These are phyloP conservation scores for Solanum lignicaule DNA, from an alignment of 257 asterid species.

Conservation along the genomic window DNA sequence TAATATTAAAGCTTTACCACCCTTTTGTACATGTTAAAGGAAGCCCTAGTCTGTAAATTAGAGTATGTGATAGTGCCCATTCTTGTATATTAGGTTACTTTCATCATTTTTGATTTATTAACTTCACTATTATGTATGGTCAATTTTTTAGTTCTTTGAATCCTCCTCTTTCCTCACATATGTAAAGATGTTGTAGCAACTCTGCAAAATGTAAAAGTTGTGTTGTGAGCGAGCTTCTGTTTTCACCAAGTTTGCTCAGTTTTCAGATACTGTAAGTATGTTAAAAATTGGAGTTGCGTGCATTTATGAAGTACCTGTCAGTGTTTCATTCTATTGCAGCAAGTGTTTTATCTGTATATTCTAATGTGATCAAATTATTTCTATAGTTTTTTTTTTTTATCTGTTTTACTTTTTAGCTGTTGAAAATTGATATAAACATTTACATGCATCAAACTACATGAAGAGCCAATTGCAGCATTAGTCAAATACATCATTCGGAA, in stretches of 20 bases:
- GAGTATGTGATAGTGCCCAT: conserved; percentile 31
- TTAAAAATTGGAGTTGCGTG: not conserved
- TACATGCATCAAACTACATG: not conserved
- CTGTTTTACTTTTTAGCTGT: not conserved
- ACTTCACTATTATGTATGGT: not conserved
- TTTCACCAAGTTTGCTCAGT: not conserved
- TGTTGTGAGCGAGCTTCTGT: not conserved
- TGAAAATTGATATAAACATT: not conserved
- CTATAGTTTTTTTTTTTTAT: not conserved
- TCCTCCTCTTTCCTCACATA: not conserved
- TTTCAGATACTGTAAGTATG: not conserved
- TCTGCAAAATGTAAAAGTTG: not conserved
- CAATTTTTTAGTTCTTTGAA: conserved; percentile 6
- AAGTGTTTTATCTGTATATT: not conserved
- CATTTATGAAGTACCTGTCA: not conserved
- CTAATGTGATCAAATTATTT: not conserved
- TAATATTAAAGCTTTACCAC: conserved; percentile 17
- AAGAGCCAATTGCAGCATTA: not conserved
- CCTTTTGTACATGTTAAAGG: conserved; percentile 22
- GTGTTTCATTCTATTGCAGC: not conserved
- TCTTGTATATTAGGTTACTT: conserved; percentile 35
- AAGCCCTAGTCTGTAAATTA: conserved; percentile 35
- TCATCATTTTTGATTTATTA: conserved; percentile 2
- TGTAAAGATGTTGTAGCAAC: conserved; percentile 14
- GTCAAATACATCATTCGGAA: not conserved